Evolutionary conservation across 2,329 filamentous ascomycete species (phyloP).

Genomic region (Tolypocladium album): DNA sequence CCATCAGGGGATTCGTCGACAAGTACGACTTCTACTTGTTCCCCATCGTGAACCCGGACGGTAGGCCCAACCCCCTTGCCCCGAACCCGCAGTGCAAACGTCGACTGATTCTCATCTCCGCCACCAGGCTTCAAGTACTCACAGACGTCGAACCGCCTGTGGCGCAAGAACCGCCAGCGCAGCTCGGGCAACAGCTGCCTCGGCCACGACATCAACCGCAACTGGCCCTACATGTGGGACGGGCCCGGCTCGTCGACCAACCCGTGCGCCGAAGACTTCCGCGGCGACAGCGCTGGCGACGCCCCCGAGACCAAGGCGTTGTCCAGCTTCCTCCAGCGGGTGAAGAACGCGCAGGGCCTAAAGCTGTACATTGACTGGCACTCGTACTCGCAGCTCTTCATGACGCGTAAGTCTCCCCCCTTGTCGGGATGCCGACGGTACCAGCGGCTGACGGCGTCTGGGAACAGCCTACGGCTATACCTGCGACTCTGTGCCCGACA

Average conservation of each 20-base stretch:
- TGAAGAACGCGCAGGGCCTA: slow-evolving; percentile 32
- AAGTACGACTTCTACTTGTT: slow-evolving; percentile 58
- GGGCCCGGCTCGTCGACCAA: slow-evolving; percentile 35
- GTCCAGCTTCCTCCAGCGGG: slow-evolving; percentile 20
- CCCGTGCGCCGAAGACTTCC: slow-evolving; percentile 40
- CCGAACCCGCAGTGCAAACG: no score
- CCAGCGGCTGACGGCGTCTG: background rate
- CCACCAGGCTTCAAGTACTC: slow-evolving; percentile 44
- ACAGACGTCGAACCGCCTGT: slow-evolving; percentile 44
- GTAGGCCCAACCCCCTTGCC: slow-evolving; percentile 16
- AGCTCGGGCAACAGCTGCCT: slow-evolving; percentile 29
- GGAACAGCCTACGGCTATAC: slow-evolving; percentile 44
- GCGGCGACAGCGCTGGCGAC: slow-evolving; percentile 30
- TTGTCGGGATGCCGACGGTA: background rate
- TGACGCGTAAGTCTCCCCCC: slow-evolving; percentile 46
- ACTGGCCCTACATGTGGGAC: slow-evolving; percentile 47
- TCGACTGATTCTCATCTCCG: background rate
- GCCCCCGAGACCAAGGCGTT: slow-evolving; percentile 42
- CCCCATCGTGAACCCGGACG: slow-evolving; percentile 52
- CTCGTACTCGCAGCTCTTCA: slow-evolving; percentile 50
- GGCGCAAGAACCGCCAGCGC: slow-evolving; percentile 49
- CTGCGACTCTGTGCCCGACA: slow-evolving; percentile 34
- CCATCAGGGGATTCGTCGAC: slow-evolving; percentile 37
- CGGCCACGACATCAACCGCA: slow-evolving; percentile 48
- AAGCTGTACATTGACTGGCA: slow-evolving; percentile 57